Evolutionary conservation across 805 yeast genomes (phyloP).

Genomic region (Lipomyces yamanashiensis): DNA sequence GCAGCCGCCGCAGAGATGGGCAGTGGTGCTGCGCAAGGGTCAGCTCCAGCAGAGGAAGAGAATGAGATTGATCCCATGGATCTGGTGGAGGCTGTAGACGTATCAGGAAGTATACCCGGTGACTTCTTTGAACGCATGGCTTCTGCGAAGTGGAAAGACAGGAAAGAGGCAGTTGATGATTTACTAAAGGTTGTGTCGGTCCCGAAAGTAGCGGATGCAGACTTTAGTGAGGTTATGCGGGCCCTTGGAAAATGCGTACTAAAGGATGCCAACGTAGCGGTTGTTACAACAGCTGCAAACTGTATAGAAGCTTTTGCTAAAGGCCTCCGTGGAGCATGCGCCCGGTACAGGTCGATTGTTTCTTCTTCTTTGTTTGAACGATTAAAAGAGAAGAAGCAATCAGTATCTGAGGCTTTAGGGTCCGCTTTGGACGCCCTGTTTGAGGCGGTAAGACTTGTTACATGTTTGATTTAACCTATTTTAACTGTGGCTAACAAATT

Average conservation of each 20-base stretch:
- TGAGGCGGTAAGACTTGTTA: conserved; percentile 38
- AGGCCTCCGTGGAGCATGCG: conserved; percentile 66
- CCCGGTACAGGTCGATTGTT: conserved; percentile 57
- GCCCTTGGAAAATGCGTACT: conserved; percentile 66
- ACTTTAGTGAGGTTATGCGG: conserved; percentile 67
- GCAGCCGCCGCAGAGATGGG: conserved; percentile 38
- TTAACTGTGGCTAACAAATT: neutral
- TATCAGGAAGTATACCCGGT: conserved; percentile 66
- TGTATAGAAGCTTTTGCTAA: conserved; percentile 63
- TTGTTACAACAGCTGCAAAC: conserved; percentile 77
- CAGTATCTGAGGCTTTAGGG: conserved; percentile 73
- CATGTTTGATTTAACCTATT: neutral
- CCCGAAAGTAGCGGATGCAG: conserved; percentile 61
- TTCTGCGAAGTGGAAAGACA: conserved; percentile 85
- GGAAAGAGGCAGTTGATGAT: conserved; percentile 83
- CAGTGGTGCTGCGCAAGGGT: conserved; percentile 32
- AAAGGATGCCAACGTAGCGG: conserved; percentile 88
- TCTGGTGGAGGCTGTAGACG: conserved; percentile 68
- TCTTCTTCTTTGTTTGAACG: conserved; percentile 74
- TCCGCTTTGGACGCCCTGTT: conserved; percentile 70
- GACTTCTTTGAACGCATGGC: conserved; percentile 60
- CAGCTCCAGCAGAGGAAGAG: conserved; percentile 41
- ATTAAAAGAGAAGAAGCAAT: conserved; percentile 82
- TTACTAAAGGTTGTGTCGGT: conserved; percentile 46
- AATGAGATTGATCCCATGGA: conserved; percentile 70